Evolutionary conservation across 2,329 filamentous ascomycete species (phyloP), one percentile per base, ranked within the genome.

Genomic region (Fusarium secorum): DNA sequence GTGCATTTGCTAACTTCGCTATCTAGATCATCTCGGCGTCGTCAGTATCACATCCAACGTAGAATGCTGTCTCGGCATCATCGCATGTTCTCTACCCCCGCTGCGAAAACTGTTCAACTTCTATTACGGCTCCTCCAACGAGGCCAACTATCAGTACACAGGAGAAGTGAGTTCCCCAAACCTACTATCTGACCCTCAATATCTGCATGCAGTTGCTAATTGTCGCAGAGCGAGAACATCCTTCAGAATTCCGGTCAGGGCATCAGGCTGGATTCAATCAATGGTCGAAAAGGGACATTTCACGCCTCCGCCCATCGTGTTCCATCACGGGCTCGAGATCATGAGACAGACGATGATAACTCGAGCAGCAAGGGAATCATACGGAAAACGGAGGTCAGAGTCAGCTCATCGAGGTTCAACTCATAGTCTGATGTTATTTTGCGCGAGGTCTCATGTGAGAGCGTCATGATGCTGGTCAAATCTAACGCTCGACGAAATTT

Each of bases 31-130:
- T n/a, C 62, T 66, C 9, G 62, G 62, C 2, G 48, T 66, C 4
- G 30, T 66, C 3, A 66, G 64, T 11, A 66, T 66, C 11, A 66
- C 64, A 2, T 66, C 64, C 1, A 66, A 66, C 4, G 39, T 66
- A 0, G 64, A 66, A 13, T 66, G 62, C 15, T 66, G 54, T 10
- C 15, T 66, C 3, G 64, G 64, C 4, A 66, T 66, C 15, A 66
- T 66, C 26, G 64, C 54, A 17, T 66, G 54, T 26, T 66, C 64
- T 0, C 2, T 66, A 0, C 62, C 64, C 1, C 64, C 64, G 4
- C 33, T 66, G 0, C 42, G 62, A 3, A 66, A 66, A 4, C 11
- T 66, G 0, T 66, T 66, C 9, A 55, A 42, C 20, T 66, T 66
- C 15, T 66, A 66, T 2, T 55, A 66, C 4, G 64, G 64, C 6